Evolutionary conservation across 1,284 basidiomycete species (phyloP), one percentile per base, ranked within the genome.

Genomic region (Pseudomicrostroma phylloplanum): DNA sequence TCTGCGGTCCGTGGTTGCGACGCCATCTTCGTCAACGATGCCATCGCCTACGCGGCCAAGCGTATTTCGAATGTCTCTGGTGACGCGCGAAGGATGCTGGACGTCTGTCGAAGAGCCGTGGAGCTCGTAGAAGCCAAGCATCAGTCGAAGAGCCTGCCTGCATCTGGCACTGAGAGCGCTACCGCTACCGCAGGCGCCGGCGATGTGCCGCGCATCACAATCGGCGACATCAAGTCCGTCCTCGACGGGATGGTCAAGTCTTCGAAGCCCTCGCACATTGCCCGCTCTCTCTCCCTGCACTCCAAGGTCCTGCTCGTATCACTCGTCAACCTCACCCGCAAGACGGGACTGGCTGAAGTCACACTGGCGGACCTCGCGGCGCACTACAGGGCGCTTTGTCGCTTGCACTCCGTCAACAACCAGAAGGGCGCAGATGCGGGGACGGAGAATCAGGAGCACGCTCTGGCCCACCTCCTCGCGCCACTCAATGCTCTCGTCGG

Each of bases 31-130:
- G 74, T 80, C 49, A 73, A 80, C 9, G 91, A 93, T 72, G 93
- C 90, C 0, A 85, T 98, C 69, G 89, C 87, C 74, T 87, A 94
- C 65, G 91, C 92, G 0, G 88, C 93, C 0, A 91, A 91, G 82
- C 91, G 89, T 73, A 90, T 97, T 59, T 89, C 91, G 17, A 88
- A 88, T 26, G 90, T 96, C 63, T 92, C 91, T 63, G 96, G 96
- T 19, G 96, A 98, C 79, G 96, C 96, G 0, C 83, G 96, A 54
- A 84, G 93, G 40, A 91, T 94, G 40, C 83, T 98, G 61, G 96
- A 99, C 78, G 89, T 96, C 30, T 96, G 92, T 81, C 84, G 91
- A 3, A 68, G 66, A 8, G 67, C 69, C 0, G 68, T 77, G 54
- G 76, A 78, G 60, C 58, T 64, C 6, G 74, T 75, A 0, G 66